phyloP scores from a whole-genome alignment of 768 basidiomycete species.

The Russula sp. region DNA sequence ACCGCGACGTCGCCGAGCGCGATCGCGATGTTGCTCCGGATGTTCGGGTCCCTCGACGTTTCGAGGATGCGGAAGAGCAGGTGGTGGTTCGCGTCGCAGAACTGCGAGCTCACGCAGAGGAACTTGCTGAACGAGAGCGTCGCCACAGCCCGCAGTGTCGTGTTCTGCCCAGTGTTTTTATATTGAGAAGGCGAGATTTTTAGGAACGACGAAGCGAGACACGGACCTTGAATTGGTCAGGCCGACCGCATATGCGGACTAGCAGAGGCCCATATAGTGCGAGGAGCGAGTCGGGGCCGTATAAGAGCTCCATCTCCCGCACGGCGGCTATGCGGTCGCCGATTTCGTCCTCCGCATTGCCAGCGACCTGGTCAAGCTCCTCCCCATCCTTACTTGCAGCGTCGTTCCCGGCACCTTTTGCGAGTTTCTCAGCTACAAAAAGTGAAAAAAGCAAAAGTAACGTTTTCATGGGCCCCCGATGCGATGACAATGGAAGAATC shows the following conservation, averaged over 20 bases:
- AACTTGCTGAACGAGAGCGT: constrained; percentile 91
- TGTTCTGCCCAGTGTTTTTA: constrained; percentile 50
- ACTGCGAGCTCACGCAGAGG: constrained; percentile 90
- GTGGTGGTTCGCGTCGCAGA: constrained; percentile 85
- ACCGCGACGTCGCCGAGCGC: constrained; percentile 97
- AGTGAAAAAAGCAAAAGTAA: background rate
- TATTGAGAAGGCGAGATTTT: background rate
- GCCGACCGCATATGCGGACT: constrained; percentile 84
- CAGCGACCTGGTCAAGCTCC: constrained; percentile 95
- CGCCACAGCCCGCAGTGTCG: constrained; percentile 78
- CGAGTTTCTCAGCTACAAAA: constrained; percentile 53
- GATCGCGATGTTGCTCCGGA: constrained; percentile 95
- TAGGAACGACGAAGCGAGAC: background rate
- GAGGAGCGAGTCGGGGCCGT: constrained; percentile 74
- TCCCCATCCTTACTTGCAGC: constrained; percentile 53
- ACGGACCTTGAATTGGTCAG: constrained; percentile 80
- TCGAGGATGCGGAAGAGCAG: constrained; percentile 93
- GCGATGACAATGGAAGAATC: constrained; percentile 3
- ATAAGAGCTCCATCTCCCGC: constrained; percentile 82
- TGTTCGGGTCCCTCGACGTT: constrained; percentile 81
- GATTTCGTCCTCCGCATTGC: constrained; percentile 97
- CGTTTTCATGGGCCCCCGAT: background rate
- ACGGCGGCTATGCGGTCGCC: constrained; percentile 84
- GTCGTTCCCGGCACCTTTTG: constrained; percentile 34
- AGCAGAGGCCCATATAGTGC: constrained; percentile 86